phyloP scores from a whole-genome alignment of 2,329 filamentous ascomycete species.

The Talaromyces piceae region DNA sequence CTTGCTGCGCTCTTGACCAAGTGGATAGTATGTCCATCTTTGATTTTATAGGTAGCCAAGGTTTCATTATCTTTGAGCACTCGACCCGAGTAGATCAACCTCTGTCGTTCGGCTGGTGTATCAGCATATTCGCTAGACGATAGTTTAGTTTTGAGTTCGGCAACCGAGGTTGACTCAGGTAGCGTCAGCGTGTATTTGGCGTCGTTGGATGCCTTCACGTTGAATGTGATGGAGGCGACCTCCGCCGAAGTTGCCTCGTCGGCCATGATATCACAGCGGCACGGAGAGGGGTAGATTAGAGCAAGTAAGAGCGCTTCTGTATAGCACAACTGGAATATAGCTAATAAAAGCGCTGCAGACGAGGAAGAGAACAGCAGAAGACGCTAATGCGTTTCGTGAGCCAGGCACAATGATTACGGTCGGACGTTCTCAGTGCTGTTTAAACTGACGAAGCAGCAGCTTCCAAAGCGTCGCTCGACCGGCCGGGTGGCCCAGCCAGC shows the following conservation, averaged over 20 bases:
- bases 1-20: conserved; percentile 94
- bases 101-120: conserved; percentile 78
- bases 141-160: conserved; percentile 85
- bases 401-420: neutral
- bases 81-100: conserved; percentile 93
- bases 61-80: conserved; percentile 94
- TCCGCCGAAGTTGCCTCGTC: conserved; percentile 40
- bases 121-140: conserved; percentile 74
- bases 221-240: conserved; percentile 83
- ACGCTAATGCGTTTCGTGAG: neutral
- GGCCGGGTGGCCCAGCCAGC: neutral
- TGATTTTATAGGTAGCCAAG: conserved; percentile 83
- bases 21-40: conserved; percentile 90
- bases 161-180: conserved; percentile 64
- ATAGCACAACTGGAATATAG: neutral
- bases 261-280: conserved; percentile 26
- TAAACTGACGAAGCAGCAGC: neutral
- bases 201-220: conserved; percentile 94
- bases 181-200: conserved; percentile 78
- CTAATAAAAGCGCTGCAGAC: neutral
- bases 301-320: neutral
- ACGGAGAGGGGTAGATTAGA: conserved; percentile 2
- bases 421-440: neutral
- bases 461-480: neutral
- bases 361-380: neutral